Percentiles rank a stretch among this genome's conserved stretches.
Conservation (phyloP, 2,329 filamentous ascomycete genomes). For the Cadophora sp. region DNA sequence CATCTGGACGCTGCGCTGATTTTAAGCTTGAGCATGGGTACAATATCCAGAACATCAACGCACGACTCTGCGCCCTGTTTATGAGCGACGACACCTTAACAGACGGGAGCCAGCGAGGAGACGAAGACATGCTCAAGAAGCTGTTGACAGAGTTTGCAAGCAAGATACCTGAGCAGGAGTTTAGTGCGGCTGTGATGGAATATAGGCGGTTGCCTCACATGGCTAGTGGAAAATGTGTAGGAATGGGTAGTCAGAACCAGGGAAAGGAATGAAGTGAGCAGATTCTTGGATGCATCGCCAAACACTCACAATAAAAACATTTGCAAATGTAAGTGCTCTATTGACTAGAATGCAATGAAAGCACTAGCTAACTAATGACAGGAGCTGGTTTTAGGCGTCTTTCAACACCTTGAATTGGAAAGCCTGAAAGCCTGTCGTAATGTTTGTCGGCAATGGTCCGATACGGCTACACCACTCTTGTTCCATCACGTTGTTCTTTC, state of each 20-base stretch:
- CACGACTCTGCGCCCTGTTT: slow-evolving; percentile 41
- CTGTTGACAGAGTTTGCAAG: slow-evolving; percentile 23
- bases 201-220: slow-evolving; percentile 21
- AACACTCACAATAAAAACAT: too few species aligned
- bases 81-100: slow-evolving; percentile 12
- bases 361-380: too few species aligned
- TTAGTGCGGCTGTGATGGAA: slow-evolving; percentile 23
- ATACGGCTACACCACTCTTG: too few species aligned
- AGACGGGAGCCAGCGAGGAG: slow-evolving; percentile 19
- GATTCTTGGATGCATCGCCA: slow-evolving; percentile 27
- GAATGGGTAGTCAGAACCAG: slow-evolving; percentile 21
- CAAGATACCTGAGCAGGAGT: slow-evolving; percentile 24
- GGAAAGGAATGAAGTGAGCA: slow-evolving; percentile 23
- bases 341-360: too few species aligned
- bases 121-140: slow-evolving; percentile 17
- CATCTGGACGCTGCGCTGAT: slow-evolving; percentile 83
- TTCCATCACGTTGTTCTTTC: too few species aligned
- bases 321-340: too few species aligned
- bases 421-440: too few species aligned
- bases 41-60: slow-evolving; percentile 38
- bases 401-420: too few species aligned
- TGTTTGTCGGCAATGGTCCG: too few species aligned
- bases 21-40: slow-evolving; percentile 87
- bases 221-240: not conserved
- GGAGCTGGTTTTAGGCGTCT: too few species aligned